Conservation (phyloP, 306 rosid species). For the Lithocarpus polystachyus region DNA sequence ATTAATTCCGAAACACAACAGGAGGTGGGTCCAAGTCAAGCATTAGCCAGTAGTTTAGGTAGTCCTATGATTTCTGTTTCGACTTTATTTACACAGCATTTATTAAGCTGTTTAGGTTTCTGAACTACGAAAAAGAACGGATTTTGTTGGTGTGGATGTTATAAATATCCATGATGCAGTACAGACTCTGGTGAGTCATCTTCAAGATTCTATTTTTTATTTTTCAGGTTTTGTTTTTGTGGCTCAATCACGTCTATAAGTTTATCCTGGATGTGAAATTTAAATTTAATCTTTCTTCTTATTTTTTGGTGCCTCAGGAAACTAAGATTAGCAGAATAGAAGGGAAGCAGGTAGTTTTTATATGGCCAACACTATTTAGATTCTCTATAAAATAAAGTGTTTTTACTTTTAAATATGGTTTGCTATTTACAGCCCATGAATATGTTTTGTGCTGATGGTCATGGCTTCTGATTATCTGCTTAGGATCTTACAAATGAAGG, state of each 20-base stretch:
- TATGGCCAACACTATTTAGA: neutral
- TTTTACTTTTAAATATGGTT: neutral
- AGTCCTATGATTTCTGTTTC: neutral
- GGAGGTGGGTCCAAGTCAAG: slow-evolving; percentile 45
- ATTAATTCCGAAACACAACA: slow-evolving; percentile 39
- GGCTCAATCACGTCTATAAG: neutral
- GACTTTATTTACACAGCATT: slow-evolving; percentile 1
- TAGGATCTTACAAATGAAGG: slow-evolving; percentile 59
- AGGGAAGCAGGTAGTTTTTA: slow-evolving; percentile 69
- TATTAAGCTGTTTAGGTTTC: slow-evolving; percentile 45
- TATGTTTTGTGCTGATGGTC: slow-evolving; percentile 17
- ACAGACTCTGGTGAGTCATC: slow-evolving; percentile 54
- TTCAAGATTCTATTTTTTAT: slow-evolving; percentile 4
- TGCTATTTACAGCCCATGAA: neutral
- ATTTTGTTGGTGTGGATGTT: slow-evolving; percentile 39
- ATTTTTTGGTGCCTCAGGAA: slow-evolving; percentile 43
- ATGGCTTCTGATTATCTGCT: slow-evolving; percentile 23
- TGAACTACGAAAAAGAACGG: slow-evolving; percentile 43
- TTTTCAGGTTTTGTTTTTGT: neutral
- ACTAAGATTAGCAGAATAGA: slow-evolving; percentile 63
- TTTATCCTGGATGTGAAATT: slow-evolving; percentile 12
- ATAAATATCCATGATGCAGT: slow-evolving; percentile 47
- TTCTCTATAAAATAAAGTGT: slow-evolving; percentile 1
- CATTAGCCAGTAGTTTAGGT: neutral
- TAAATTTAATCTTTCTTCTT: slow-evolving; percentile 20